Percentiles rank a stretch among this genome's conserved stretches.
Conservation (phyloP, 2,329 filamentous ascomycete species). For the Hymenoscyphus linearis region DNA sequence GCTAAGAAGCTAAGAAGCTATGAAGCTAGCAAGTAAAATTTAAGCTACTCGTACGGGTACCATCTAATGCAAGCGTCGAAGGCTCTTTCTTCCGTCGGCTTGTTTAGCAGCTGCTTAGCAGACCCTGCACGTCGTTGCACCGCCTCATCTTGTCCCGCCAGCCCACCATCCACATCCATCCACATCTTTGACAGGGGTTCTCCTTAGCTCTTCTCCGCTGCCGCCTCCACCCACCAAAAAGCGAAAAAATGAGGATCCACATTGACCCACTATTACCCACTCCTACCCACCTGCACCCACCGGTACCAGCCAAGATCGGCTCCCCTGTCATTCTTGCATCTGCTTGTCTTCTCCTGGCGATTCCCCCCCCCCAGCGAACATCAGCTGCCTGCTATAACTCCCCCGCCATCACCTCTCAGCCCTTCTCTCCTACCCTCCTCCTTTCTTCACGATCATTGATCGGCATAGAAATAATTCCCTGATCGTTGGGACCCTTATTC, state of each 20-base stretch:
- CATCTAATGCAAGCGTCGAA: neutral
- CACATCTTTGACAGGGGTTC: neutral
- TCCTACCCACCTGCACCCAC: neutral
- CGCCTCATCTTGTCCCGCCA: slow-evolving; percentile 6
- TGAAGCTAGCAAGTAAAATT: too few species aligned
- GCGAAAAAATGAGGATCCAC: neutral
- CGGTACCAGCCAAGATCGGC: neutral
- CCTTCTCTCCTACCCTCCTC: slow-evolving; percentile 31
- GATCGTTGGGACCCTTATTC: slow-evolving; percentile 47
- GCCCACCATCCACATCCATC: neutral
- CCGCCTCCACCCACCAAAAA: neutral
- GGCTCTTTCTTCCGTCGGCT: neutral
- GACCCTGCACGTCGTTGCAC: slow-evolving; percentile 11
- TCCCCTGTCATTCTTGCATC: slow-evolving; percentile 1
- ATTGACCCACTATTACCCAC: neutral
- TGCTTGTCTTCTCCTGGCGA: neutral
- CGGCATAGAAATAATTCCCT: slow-evolving; percentile 56
- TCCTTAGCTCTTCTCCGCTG: neutral
- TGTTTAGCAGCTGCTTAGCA: neutral
- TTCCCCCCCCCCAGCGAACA: slow-evolving; percentile 2
- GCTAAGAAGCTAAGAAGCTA: too few species aligned
- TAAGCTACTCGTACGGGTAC: too few species aligned
- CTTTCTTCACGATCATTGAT: slow-evolving; percentile 53
- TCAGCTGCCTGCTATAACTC: slow-evolving; percentile 17
- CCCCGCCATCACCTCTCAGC: slow-evolving; percentile 19